Base-by-base conservation (phyloP, 1,284 basidiomycete genomes). In the Sporisorium sorghi region DNA sequence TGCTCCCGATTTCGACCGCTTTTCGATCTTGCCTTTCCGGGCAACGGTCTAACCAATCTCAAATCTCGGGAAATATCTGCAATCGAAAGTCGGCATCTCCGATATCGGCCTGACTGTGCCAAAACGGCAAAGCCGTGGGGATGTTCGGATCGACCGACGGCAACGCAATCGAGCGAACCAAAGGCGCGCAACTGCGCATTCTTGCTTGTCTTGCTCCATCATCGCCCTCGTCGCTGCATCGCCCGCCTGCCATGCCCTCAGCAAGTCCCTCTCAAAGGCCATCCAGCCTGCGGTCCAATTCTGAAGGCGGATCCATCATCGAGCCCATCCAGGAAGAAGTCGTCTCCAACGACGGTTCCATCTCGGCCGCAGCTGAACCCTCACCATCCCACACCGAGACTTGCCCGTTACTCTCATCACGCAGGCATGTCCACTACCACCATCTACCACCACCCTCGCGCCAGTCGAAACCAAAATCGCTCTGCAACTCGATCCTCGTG, bases 271-370 rank as follows among this genome's bases (percentile, higher is more conserved):
- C 60, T 0, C 58, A 62, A 23, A 30, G 67, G 46, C 67, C 67
- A 21, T 70, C 67, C 12, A 70, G 67, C 53, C 61, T 70, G 8
- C 57, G 60, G 30, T 70, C 60, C 32, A 44, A 33, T 7, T 60
- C 67, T 10, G 39, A 42, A n/a, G 12, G n/a, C 21, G 54, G 52
- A 8, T 51, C 46, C 35, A 58, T 58, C 37, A 64, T 64, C 43
- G 61, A 65, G 12, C 63, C 69, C 5, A 72, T 72, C n/a, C 58
- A 51, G 15, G 69, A 72, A 59, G 69, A 72, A 58, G 51, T 65
- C 46, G 28, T 66, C 26, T 58, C 63, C 10, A 50, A 49, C 32
- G 63, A 72, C 32, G 69, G 69, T 21, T 26, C 39, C 7, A 17
- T 72, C 40, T 48, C 63, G 2, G 59, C 58, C 17, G 35, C 46